Percentiles rank a stretch among this genome's conserved stretches.
phyloP scores from a whole-genome alignment of 148 eudicot species.

The Heliamphora exappendiculata region DNA sequence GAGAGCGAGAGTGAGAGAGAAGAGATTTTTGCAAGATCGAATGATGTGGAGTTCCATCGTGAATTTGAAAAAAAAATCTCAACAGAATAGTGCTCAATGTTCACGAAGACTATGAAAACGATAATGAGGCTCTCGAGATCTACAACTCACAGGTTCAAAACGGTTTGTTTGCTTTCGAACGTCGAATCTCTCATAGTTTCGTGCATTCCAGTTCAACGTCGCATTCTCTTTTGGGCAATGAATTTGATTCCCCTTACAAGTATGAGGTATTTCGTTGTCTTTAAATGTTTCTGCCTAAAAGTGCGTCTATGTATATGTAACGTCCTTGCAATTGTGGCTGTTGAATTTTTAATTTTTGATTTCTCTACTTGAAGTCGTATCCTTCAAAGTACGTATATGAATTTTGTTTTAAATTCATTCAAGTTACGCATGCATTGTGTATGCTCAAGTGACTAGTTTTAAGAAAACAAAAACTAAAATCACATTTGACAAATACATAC shows the following conservation, averaged over 20 bases:
- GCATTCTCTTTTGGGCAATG: slow-evolving; percentile 46
- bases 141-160: slow-evolving; percentile 26
- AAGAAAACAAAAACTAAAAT: no score
- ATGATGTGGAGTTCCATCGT: slow-evolving; percentile 82
- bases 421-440: no score
- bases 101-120: slow-evolving; percentile 60
- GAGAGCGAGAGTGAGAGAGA: neutral
- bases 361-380: neutral
- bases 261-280: slow-evolving; percentile 42
- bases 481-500: no score
- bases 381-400: neutral
- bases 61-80: slow-evolving; percentile 80
- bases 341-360: neutral
- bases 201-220: slow-evolving; percentile 33
- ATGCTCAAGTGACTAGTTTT: no score
- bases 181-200: slow-evolving; percentile 45
- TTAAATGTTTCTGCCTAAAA: neutral
- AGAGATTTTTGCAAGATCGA: neutral
- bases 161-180: slow-evolving; percentile 33
- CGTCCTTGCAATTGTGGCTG: neutral
- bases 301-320: neutral
- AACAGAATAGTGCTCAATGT: slow-evolving; percentile 81
- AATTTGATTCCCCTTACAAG: slow-evolving; percentile 38
- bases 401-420: no score
- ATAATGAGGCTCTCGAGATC: slow-evolving; percentile 39